Evolutionary conservation across 2,329 filamentous ascomycete genomes (phyloP), one percentile per base, ranked within the genome.

Genomic region (Trichoderma sp.): DNA sequence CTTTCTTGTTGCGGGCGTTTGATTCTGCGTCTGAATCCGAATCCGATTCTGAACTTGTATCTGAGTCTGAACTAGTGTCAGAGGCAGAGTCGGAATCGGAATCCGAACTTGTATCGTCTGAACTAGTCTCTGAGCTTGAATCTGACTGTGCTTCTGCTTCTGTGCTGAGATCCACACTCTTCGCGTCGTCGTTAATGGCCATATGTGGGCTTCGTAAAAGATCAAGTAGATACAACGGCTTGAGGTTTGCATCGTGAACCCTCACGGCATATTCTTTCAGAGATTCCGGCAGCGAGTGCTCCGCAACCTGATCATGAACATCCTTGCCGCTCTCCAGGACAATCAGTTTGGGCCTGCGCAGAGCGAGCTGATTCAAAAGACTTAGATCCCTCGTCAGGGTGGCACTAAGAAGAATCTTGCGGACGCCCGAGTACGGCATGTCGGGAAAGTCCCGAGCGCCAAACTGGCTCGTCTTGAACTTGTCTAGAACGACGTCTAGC

Each of bases 341-440:
- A 0, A 98, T 87, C 61, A 98, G 83, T 72, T 88, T 92, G 4
- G 96, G 95, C 67, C 92, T 86, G 32, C 86, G 85, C 34, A 98
- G 84, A 72, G 88, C 91, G 47, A 98, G 81, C 0, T 90, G 91
- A 70, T 88, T 91, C 23, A 98, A 84, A 73, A 96, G 91, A 43
- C 92, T 93, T 62, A 97, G 84, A 77, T 98, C 94, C 71, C 90
- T 88, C 2, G 95, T 97, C 89, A 98, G 94, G 0, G 95, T 98
- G 6, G 95, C 96, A 79, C 94, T 97, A 3, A 98, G 86, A 67
- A 98, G 88, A 20, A 98, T 86, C 81, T 98, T 98, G 65, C 91
- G 89, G 3, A 96, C 85, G 17, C 85, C 86, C 6, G 81, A 83
- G 55, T 85, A 81, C 68, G 85, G 84, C 69, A 85, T 84, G 64